These are phyloP conservation scores for Fusarium newnesense DNA, from an alignment of 2,329 filamentous ascomycete species.

Conservation along the genomic window DNA sequence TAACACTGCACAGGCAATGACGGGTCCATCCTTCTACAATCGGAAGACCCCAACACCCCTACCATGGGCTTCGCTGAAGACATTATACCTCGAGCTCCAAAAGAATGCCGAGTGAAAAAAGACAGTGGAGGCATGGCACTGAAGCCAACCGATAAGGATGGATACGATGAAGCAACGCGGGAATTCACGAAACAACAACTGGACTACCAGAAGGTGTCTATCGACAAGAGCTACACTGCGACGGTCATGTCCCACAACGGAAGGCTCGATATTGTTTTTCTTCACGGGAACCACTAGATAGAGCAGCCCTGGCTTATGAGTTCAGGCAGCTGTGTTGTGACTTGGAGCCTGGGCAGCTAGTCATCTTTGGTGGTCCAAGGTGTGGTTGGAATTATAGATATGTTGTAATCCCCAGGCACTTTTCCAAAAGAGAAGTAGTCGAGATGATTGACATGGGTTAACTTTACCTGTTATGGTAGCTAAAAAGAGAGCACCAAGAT, in stretches of 20 bases:
- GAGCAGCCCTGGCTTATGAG: neutral
- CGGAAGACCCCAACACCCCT: constrained; percentile 17
- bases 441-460: neutral
- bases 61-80: constrained; percentile 21
- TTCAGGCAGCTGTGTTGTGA: neutral
- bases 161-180: constrained; percentile 25
- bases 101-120: constrained; percentile 15
- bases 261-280: constrained; percentile 20
- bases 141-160: constrained; percentile 35
- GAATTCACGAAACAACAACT: constrained; percentile 15
- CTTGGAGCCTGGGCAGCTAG: neutral
- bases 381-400: neutral
- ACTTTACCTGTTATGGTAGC: neutral
- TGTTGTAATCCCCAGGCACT: neutral
- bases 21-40: constrained; percentile 22
- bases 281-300: constrained; percentile 22
- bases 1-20: constrained; percentile 28
- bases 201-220: constrained; percentile 14
- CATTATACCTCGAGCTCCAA: constrained; percentile 21
- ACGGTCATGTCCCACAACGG: constrained; percentile 33
- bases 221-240: constrained; percentile 23
- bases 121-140: constrained; percentile 17
- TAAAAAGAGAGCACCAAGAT: constrained; percentile 14
- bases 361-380: no score
- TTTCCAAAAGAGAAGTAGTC: neutral